Evolutionary conservation across 257 asterid species (phyloP).

Genomic region (Rubia yunnanensis): DNA sequence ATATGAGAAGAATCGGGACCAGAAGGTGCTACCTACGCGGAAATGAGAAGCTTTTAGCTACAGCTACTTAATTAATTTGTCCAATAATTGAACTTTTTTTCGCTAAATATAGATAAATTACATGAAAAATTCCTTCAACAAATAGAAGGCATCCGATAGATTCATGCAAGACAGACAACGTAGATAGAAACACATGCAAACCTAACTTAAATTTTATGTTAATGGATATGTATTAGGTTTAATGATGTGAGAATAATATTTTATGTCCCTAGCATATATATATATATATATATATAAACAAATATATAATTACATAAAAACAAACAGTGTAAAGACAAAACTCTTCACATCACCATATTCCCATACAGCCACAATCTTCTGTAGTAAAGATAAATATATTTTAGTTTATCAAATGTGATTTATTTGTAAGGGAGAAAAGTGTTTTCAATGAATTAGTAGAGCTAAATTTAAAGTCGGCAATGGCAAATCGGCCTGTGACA

Average conservation of each 20-base stretch:
- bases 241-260: too few relatives aligned
- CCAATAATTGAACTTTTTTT: background rate
- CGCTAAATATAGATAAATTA: too few relatives aligned
- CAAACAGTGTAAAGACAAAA: background rate
- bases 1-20: background rate
- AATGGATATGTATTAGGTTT: background rate
- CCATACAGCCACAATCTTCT: too few relatives aligned
- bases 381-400: too few relatives aligned
- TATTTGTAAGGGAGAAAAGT: too few relatives aligned
- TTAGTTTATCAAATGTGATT: too few relatives aligned
- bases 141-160: too few relatives aligned
- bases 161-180: background rate
- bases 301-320: too few relatives aligned
- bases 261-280: background rate
- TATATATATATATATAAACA: background rate
- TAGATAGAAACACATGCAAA: background rate
- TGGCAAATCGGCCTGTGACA: background rate
- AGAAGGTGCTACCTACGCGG: conserved; percentile 13
- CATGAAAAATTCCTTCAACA: too few relatives aligned
- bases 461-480: background rate
- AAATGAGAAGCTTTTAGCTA: background rate
- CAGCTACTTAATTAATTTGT: background rate
- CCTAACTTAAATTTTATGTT: background rate
- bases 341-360: background rate
- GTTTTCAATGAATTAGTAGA: background rate